Conservation (phyloP, 108 stramenopile species). For the Cyclotella choctawhatcheeana region DNA sequence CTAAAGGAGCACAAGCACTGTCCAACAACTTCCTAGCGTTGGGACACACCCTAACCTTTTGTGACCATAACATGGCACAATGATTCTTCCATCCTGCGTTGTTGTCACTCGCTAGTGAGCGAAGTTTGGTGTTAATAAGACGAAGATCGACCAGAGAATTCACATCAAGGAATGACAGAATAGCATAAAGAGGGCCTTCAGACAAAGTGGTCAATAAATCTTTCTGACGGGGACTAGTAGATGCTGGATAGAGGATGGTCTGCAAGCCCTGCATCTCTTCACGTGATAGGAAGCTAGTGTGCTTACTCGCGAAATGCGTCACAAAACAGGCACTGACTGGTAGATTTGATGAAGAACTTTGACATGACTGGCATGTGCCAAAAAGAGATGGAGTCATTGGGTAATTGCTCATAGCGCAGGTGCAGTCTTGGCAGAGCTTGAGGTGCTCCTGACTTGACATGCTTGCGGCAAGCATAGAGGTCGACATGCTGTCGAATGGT, state of each 20-base stretch:
- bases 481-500: not conserved
- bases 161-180: slow-evolving; percentile 38
- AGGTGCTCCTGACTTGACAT: not conserved
- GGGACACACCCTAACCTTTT: slow-evolving; percentile 60
- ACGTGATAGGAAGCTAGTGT: slow-evolving; percentile 1
- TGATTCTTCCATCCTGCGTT: slow-evolving; percentile 69
- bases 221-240: not conserved
- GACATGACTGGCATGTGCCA: not conserved
- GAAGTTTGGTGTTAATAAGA: slow-evolving; percentile 30
- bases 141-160: slow-evolving; percentile 14
- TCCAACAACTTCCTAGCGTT: slow-evolving; percentile 36
- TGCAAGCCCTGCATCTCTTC: not conserved
- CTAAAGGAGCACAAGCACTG: slow-evolving; percentile 1
- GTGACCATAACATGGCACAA: slow-evolving; percentile 61
- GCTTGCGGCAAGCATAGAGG: not conserved
- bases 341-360: not conserved
- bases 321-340: not conserved
- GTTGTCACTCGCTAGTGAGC: slow-evolving; percentile 39
- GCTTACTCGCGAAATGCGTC: not conserved
- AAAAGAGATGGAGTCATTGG: not conserved
- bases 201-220: slow-evolving; percentile 13
- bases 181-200: slow-evolving; percentile 19
- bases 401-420: not conserved
- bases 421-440: not conserved
- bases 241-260: not conserved